Evolutionary conservation across 2,329 filamentous ascomycete genomes (phyloP).

Genomic region (Penicillium sp.): DNA sequence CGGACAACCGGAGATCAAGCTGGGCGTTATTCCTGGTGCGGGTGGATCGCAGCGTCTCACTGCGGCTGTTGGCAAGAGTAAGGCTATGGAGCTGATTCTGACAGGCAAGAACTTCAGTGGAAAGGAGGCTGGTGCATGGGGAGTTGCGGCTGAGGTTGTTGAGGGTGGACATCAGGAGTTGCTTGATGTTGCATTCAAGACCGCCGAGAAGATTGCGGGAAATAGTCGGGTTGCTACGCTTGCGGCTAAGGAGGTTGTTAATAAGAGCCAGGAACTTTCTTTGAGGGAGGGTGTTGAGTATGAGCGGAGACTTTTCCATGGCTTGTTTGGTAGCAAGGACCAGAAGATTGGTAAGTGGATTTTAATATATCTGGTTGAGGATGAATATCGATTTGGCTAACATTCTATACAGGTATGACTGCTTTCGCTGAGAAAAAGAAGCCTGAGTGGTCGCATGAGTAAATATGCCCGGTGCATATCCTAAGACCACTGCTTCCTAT

Average conservation of each 20-base stretch:
- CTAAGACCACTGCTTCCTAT: background rate
- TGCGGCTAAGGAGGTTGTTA: slow-evolving; percentile 96
- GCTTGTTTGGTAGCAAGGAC: slow-evolving; percentile 88
- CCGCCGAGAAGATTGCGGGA: slow-evolving; percentile 84
- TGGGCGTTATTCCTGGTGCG: slow-evolving; percentile 88
- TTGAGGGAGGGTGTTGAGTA: slow-evolving; percentile 91
- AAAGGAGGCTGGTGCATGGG: slow-evolving; percentile 83
- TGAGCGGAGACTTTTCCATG: slow-evolving; percentile 90
- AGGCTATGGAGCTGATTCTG: slow-evolving; percentile 87
- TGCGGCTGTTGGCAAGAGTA: slow-evolving; percentile 76
- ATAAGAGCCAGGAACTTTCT: slow-evolving; percentile 92
- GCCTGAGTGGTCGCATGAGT: slow-evolving; percentile 84
- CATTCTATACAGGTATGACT: slow-evolving; percentile 62
- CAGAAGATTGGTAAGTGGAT: slow-evolving; percentile 80
- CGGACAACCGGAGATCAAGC: slow-evolving; percentile 94
- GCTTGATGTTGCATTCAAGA: slow-evolving; percentile 76
- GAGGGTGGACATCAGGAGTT: slow-evolving; percentile 72
- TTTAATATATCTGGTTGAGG: background rate
- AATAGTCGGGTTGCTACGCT: slow-evolving; percentile 85
- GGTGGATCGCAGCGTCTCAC: slow-evolving; percentile 90
- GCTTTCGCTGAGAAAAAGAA: slow-evolving; percentile 96
- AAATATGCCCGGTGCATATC: slow-evolving; percentile 21
- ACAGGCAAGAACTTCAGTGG: slow-evolving; percentile 84
- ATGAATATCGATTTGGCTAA: slow-evolving; percentile 8
- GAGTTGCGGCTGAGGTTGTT: slow-evolving; percentile 80